A percentile compares a stretch with the other conserved stretches of the same genome.
Conservation (phyloP, 208 protist species). For the Leishmania tropica region DNA sequence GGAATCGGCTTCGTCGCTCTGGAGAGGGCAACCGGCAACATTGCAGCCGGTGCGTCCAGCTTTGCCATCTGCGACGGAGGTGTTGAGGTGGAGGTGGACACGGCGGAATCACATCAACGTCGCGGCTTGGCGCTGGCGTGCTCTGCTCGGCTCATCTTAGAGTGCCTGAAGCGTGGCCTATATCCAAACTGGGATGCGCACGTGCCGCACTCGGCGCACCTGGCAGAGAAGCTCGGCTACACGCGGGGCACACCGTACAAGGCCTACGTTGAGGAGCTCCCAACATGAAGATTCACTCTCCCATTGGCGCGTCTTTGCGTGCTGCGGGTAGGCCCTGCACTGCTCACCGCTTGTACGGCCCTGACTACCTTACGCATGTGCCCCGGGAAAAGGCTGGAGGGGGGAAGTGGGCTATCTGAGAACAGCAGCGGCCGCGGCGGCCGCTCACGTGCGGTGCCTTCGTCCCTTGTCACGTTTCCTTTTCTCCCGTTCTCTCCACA, state of each 20-base stretch:
- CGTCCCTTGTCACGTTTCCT: background rate
- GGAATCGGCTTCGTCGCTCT: conserved; percentile 5
- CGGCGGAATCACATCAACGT: conserved; percentile 5
- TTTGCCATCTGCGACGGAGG: conserved; percentile 21
- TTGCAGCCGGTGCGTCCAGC: conserved; percentile 9
- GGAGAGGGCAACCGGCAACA: background rate
- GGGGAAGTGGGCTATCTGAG: background rate
- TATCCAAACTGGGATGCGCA: conserved; percentile 10
- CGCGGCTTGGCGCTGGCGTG: conserved; percentile 16
- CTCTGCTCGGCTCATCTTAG: conserved; percentile 6
- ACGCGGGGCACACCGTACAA: conserved; percentile 3
- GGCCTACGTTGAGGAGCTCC: conserved; percentile 9
- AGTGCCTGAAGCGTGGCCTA: background rate
- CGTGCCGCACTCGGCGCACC: conserved; percentile 10
- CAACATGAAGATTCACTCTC: background rate
- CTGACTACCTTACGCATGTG: background rate
- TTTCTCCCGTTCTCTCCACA: background rate
- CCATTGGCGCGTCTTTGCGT: background rate
- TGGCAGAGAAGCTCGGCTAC: conserved; percentile 17
- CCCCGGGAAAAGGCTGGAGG: background rate
- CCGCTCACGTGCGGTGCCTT: background rate
- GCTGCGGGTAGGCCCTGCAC: background rate
- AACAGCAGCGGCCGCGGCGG: background rate
- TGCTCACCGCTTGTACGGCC: background rate
- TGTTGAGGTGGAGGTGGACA: conserved; percentile 19